Conservation (phyloP, 2,329 filamentous ascomycete genomes). For the Xylaria sp. region DNA sequence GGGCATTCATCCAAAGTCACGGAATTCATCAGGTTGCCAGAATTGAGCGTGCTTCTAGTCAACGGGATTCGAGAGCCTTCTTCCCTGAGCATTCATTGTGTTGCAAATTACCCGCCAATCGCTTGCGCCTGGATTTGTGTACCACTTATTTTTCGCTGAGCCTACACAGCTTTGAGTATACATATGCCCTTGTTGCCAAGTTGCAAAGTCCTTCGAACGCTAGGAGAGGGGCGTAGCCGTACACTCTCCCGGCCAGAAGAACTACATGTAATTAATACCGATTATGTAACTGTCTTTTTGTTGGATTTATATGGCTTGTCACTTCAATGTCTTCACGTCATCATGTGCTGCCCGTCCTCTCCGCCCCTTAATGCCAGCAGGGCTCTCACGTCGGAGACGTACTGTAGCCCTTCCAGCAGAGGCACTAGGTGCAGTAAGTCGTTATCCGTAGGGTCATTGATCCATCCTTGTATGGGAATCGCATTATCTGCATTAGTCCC, state of each 20-base stretch:
- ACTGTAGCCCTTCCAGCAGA: conserved; percentile 90
- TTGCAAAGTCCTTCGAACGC: conserved; percentile 11
- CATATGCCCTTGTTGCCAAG: conserved; percentile 7
- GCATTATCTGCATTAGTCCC: conserved; percentile 76
- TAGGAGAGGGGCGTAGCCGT: conserved; percentile 15
- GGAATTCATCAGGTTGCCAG: too few relatives aligned
- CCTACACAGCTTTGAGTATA: conserved; percentile 16
- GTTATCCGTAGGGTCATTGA: conserved; percentile 96
- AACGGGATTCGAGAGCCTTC: too few relatives aligned
- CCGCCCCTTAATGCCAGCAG: conserved; percentile 86
- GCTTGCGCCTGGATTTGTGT: too few relatives aligned
- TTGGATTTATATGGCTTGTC: conserved; percentile 4
- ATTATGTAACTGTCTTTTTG: conserved; percentile 8
- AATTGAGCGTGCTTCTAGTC: too few relatives aligned
- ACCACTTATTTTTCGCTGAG: conserved; percentile 2
- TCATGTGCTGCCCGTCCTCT: conserved; percentile 65
- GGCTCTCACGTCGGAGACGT: conserved; percentile 93
- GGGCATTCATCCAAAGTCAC: too few relatives aligned
- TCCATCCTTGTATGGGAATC: conserved; percentile 99
- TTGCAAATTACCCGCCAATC: too few relatives aligned
- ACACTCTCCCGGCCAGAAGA: conserved; percentile 4
- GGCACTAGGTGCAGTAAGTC: conserved; percentile 92
- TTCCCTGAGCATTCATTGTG: too few relatives aligned
- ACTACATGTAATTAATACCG: conserved; percentile 6
- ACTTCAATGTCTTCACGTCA: conserved; percentile 23